Evolutionary conservation across 441 rosid species (phyloP).

Genomic region (Kokia cookei): DNA sequence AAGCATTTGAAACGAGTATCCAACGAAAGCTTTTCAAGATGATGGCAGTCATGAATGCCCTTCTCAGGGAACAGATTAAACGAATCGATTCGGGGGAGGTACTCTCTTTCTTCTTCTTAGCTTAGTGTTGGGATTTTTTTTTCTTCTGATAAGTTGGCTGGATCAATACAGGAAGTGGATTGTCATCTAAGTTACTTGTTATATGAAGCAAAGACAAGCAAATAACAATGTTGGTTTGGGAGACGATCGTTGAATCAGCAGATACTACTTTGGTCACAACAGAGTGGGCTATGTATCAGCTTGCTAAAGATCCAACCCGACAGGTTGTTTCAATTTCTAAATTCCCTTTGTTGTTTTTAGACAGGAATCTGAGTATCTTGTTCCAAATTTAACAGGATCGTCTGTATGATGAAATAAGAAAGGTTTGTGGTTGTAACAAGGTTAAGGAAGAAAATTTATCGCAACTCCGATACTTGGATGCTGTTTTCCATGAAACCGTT

Average conservation of each 20-base stretch:
- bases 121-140: too few relatives aligned
- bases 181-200: conserved; percentile 51
- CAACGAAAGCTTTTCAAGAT: conserved; percentile 36
- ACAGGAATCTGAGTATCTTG: neutral
- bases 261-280: conserved; percentile 72
- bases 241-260: conserved; percentile 57
- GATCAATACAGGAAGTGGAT: conserved; percentile 29
- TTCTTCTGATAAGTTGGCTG: too few relatives aligned
- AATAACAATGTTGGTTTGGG: conserved; percentile 64
- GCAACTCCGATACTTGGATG: conserved; percentile 49
- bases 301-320: conserved; percentile 46
- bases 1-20: conserved; percentile 41
- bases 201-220: conserved; percentile 52
- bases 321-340: conserved; percentile 34
- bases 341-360: neutral
- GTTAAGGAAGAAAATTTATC: conserved; percentile 53
- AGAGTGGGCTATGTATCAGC: conserved; percentile 84
- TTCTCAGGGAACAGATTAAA: conserved; percentile 43
- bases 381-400: conserved; percentile 32
- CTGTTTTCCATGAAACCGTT: conserved; percentile 72
- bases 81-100: conserved; percentile 37
- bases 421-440: conserved; percentile 45
- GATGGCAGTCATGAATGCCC: conserved; percentile 55
- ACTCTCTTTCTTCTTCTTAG: too few relatives aligned
- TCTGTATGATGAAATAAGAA: conserved; percentile 38